Evolutionary conservation across 2,329 filamentous ascomycete genomes (phyloP).

Genomic region (Colletotrichum sp.): DNA sequence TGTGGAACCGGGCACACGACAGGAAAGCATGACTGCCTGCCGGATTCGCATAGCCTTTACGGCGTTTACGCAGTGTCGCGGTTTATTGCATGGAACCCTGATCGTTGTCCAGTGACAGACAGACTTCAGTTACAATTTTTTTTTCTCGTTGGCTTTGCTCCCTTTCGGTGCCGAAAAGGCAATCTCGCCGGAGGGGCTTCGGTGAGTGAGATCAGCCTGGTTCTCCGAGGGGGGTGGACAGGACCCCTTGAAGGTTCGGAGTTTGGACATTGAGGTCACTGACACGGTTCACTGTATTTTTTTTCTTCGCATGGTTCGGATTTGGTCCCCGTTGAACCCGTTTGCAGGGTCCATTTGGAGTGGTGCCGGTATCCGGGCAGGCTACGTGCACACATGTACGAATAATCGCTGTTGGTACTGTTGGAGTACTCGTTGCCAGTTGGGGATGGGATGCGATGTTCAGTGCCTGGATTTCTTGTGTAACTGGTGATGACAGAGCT

Average conservation of each 20-base stretch:
- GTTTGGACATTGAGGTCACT: background rate
- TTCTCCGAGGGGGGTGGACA: background rate
- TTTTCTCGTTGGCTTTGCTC: background rate
- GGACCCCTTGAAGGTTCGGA: background rate
- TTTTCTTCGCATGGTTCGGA: background rate
- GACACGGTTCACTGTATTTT: background rate
- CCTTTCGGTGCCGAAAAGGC: slow-evolving; percentile 5
- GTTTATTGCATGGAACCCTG: background rate
- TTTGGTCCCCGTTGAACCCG: background rate
- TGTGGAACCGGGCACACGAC: background rate
- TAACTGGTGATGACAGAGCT: background rate
- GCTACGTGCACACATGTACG: background rate
- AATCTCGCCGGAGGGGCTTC: background rate
- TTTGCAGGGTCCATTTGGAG: background rate
- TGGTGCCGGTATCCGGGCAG: background rate
- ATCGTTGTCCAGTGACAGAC: background rate
- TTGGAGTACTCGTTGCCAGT: background rate
- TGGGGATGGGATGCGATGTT: background rate
- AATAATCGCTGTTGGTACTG: background rate
- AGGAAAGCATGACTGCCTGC: background rate
- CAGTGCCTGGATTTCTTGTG: background rate
- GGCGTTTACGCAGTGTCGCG: background rate
- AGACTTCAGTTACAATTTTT: background rate
- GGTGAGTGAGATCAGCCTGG: slow-evolving; percentile 14
- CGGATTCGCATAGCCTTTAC: background rate